Conservation (phyloP, 2,329 filamentous ascomycete species). For the Xylaria polymorpha region DNA sequence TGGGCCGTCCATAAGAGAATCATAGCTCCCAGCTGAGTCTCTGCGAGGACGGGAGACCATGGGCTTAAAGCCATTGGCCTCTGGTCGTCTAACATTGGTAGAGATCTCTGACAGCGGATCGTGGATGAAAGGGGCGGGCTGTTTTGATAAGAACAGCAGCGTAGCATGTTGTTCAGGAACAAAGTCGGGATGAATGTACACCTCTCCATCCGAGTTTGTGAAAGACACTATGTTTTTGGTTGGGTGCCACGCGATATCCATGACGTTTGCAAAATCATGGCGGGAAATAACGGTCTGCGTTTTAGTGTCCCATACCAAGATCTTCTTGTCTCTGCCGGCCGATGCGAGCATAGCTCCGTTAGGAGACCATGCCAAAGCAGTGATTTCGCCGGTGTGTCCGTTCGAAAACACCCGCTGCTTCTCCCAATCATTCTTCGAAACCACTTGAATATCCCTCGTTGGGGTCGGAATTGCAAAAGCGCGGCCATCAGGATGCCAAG, state of each 20-base stretch:
- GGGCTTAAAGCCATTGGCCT: conserved; percentile 67
- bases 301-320: conserved; percentile 89
- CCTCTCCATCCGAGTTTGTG: conserved; percentile 90
- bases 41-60: conserved; percentile 65
- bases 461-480: conserved; percentile 89
- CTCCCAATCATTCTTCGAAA: conserved; percentile 92
- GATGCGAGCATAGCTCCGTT: conserved; percentile 89
- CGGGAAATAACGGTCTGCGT: conserved; percentile 84
- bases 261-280: conserved; percentile 83
- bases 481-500: conserved; percentile 95
- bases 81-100: conserved; percentile 69
- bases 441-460: conserved; percentile 83
- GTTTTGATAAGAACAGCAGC: conserved; percentile 67
- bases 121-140: conserved; percentile 87
- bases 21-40: conserved; percentile 79
- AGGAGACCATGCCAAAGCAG: conserved; percentile 89
- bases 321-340: conserved; percentile 73
- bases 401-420: conserved; percentile 82
- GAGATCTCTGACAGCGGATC: conserved; percentile 78
- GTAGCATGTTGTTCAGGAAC: conserved; percentile 68
- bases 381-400: conserved; percentile 86
- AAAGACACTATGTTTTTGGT: conserved; percentile 89
- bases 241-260: conserved; percentile 91
- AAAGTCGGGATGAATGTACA: conserved; percentile 87
- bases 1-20: conserved; percentile 78